phyloP scores from a whole-genome alignment of 2,329 filamentous ascomycete species.

The Talaromyces sp. region DNA sequence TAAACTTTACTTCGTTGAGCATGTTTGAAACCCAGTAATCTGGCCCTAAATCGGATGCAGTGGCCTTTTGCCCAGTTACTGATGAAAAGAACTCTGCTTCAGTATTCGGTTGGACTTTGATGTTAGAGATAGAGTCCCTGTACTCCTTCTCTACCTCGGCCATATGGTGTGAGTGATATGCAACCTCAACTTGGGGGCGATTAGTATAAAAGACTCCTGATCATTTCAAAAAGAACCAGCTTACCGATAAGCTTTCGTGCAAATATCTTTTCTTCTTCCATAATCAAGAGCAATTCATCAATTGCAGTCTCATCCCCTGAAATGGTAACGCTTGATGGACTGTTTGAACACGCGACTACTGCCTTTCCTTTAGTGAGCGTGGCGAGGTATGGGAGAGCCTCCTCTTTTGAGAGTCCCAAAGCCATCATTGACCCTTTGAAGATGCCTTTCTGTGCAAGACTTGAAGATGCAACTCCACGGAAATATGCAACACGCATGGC shows the following conservation, averaged over 20 bases:
- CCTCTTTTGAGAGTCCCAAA: slow-evolving; percentile 19
- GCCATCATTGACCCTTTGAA: slow-evolving; percentile 18
- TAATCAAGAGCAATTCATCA: slow-evolving; percentile 17
- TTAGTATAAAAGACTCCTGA: neutral
- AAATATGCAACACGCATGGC: slow-evolving; percentile 16
- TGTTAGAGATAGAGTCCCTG: neutral
- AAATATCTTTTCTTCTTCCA: slow-evolving; percentile 22
- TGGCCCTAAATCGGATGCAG: slow-evolving; percentile 2
- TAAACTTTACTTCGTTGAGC: slow-evolving; percentile 26
- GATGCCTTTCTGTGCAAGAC: neutral
- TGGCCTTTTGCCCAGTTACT: slow-evolving; percentile 10
- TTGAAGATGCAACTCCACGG: slow-evolving; percentile 17
- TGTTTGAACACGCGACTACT: neutral
- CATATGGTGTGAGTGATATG: slow-evolving; percentile 29
- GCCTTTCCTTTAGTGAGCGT: neutral
- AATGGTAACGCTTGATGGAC: neutral
- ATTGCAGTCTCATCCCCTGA: neutral
- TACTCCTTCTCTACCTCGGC: slow-evolving; percentile 22
- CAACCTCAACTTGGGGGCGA: slow-evolving; percentile 20
- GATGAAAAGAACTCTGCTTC: slow-evolving; percentile 23
- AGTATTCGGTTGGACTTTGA: neutral
- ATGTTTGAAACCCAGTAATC: slow-evolving; percentile 31
- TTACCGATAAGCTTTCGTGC: slow-evolving; percentile 21
- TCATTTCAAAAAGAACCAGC: neutral
- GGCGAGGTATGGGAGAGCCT: neutral